Evolutionary conservation across 306 rosid species (phyloP).

Genomic region (Benincasa hispida): DNA sequence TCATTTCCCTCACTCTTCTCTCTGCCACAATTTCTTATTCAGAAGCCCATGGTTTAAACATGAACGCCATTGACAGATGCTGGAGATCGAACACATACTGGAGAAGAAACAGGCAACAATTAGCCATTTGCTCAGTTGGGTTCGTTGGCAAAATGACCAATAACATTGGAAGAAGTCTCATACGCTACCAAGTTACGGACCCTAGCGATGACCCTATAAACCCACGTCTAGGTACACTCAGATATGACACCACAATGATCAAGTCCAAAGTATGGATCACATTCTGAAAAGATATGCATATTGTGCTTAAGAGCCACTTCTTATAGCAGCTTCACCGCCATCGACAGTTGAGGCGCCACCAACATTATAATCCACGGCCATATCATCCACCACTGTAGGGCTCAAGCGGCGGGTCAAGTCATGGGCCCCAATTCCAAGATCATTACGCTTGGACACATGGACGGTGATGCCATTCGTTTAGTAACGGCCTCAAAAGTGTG

Average conservation of each 20-base stretch:
- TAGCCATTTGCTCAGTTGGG: conserved; percentile 28
- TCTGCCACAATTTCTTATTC: neutral
- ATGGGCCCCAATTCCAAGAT: conserved; percentile 15
- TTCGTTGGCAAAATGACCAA: conserved; percentile 31
- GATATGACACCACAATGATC: conserved; percentile 25
- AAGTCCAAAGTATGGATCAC: conserved; percentile 36
- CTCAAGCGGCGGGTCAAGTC: conserved; percentile 16
- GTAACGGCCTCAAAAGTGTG: conserved; percentile 25
- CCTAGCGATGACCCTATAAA: conserved; percentile 20
- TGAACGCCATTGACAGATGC: conserved; percentile 27
- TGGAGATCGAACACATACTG: conserved; percentile 32
- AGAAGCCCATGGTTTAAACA: neutral
- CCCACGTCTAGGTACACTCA: conserved; percentile 25
- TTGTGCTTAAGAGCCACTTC: conserved; percentile 23
- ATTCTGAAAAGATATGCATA: conserved; percentile 20
- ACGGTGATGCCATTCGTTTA: conserved; percentile 32
- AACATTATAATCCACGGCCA: conserved; percentile 31
- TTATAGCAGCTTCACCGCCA: conserved; percentile 31
- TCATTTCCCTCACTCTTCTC: neutral
- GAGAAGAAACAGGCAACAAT: conserved; percentile 25
- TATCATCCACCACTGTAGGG: conserved; percentile 26
- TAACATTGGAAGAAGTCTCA: conserved; percentile 19
- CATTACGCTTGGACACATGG: conserved; percentile 15
- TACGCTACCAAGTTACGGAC: conserved; percentile 22
- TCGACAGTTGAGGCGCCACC: conserved; percentile 30